A percentile compares a stretch with the other conserved stretches of the same genome.
Conservation (phyloP, 805 yeast genomes). For the Alloascoidea hylecoeti region DNA sequence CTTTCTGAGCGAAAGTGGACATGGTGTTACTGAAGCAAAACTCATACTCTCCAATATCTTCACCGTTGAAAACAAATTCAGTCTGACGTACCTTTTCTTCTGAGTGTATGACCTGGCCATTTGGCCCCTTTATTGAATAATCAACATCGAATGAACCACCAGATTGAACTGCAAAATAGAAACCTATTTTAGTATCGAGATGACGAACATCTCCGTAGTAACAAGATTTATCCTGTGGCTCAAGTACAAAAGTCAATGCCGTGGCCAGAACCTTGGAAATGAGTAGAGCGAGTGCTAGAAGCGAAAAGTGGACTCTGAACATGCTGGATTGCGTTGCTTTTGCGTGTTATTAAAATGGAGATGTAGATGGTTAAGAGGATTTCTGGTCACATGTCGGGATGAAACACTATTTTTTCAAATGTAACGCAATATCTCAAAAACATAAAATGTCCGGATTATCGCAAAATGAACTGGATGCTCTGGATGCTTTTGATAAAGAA, state of each 20-base stretch:
- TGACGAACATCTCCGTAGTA: conserved; percentile 42
- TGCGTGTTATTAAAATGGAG: too few relatives aligned
- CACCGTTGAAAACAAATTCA: conserved; percentile 44
- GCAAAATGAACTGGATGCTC: too few relatives aligned
- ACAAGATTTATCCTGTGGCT: conserved; percentile 47
- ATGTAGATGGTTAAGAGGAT: too few relatives aligned
- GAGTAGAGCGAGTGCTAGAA: conserved; percentile 1
- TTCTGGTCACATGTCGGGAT: too few relatives aligned
- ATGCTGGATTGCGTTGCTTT: too few relatives aligned
- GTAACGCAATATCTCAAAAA: too few relatives aligned
- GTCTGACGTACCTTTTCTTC: conserved; percentile 51
- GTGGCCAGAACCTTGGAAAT: conserved; percentile 25
- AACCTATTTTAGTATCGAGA: conserved; percentile 35
- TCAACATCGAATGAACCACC: conserved; percentile 55
- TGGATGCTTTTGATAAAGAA: too few relatives aligned
- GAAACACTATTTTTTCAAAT: too few relatives aligned
- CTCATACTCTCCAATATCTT: conserved; percentile 47
- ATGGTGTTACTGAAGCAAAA: conserved; percentile 54
- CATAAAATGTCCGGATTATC: too few relatives aligned
- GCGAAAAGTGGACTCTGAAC: too few relatives aligned
- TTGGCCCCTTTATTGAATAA: conserved; percentile 30
- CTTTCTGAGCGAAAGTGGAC: conserved; percentile 51
- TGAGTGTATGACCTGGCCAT: conserved; percentile 25
- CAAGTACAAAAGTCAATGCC: conserved; percentile 46
- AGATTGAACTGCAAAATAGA: conserved; percentile 54